Base-by-base conservation (phyloP, 192 early-diverging fungal genomes). In the Umbelopsis sp. region DNA sequence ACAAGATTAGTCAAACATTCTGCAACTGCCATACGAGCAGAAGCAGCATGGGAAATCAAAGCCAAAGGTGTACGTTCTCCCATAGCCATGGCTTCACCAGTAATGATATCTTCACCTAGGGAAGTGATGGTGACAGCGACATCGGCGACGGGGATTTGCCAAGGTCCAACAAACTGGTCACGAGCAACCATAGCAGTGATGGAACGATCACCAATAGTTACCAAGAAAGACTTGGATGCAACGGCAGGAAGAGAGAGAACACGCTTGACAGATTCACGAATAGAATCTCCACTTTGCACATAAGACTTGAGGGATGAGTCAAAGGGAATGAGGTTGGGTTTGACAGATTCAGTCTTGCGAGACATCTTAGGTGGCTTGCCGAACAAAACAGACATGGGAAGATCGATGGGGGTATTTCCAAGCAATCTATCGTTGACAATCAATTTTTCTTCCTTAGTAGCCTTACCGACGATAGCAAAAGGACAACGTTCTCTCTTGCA, bases 141-240 rank as follows among this genome's bases (percentile, higher is more conserved):
- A 82, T 99, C 97, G 26, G 98, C 94, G 21, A 99, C 97, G 49
- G 98, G 98, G 51, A 95, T 89, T 81, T 99, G 97, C 98, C 98
- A 99, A 2, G 97, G 95, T 11, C 98, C 98, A 34, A 99, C 98
- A 88, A 98, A 90, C 72, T 98, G 98, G 69, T 99, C 98, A 50
- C 97, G 92, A 21, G 91, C 93, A 3, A 98, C 95, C 71, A 98
- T 78, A 16, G 96, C 98, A 29, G 96, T 96, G 36, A 99, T 90
- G 0, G 93, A 93, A 14, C 98, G 91, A 73, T 99, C 98, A 74
- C 96, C 97, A 71, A 99, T 99, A 0, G 97, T 99, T 67, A 99
- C 91, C 74, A 99, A 84, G 90, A 99, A 99, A 16, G 87, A 85
- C 78, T 99, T 99, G 69, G 92, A 91, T 17, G 88, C 98, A 31